These are phyloP conservation scores for Suillus alpinus DNA, from an alignment of 768 basidiomycete genomes.

Conservation along the genomic window DNA sequence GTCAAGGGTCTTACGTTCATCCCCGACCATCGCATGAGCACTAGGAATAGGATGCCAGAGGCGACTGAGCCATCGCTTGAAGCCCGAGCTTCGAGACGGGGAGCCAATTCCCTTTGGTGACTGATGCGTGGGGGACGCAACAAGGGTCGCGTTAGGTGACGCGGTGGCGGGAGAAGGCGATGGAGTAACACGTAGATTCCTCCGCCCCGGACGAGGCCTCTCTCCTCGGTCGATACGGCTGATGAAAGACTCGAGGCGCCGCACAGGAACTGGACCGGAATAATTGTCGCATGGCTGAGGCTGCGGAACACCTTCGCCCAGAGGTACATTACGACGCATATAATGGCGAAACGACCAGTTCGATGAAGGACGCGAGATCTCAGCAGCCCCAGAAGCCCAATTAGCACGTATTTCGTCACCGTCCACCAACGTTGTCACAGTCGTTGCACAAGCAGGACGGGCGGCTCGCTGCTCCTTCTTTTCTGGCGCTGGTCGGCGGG, in stretches of 20 bases:
- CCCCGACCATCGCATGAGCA: constrained; percentile 1
- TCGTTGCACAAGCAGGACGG: not conserved
- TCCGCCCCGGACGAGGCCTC: not conserved
- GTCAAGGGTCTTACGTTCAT: constrained; percentile 6
- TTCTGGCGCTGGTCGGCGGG: not conserved
- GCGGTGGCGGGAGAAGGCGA: not conserved
- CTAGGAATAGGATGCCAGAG: constrained; percentile 6
- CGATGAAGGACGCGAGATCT: not conserved
- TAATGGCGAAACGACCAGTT: not conserved
- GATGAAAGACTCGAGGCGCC: not conserved
- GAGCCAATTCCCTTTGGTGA: not conserved
- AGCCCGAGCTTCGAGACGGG: not conserved
- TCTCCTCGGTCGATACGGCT: not conserved
- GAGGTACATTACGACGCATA: not conserved
- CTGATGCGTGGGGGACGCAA: not conserved
- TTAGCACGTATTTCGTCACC: not conserved
- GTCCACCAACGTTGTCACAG: not conserved
- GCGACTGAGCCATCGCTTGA: constrained; percentile 8
- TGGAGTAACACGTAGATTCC: not conserved
- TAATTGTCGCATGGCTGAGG: not conserved
- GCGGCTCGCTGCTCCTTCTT: not conserved
- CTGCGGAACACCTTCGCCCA: not conserved
- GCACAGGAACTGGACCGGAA: not conserved
- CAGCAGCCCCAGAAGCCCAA: not conserved
- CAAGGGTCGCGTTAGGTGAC: constrained; percentile 3